A percentile compares a stretch with the other conserved stretches of the same genome.
Evolutionary conservation across 768 basidiomycete genomes (phyloP).

Genomic region (Boletellus sp.): DNA sequence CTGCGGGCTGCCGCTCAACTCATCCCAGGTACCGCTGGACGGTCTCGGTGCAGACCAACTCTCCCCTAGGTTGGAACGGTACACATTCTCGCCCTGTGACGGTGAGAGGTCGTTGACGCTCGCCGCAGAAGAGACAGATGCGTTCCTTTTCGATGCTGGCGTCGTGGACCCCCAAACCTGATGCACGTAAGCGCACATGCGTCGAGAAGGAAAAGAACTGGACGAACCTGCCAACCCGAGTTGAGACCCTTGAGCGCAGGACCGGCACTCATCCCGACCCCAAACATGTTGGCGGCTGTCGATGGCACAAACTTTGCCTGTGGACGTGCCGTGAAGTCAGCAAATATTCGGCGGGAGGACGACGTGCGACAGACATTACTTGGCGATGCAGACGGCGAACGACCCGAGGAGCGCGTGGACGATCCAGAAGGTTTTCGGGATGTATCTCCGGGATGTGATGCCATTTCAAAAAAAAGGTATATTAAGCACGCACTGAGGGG

Average conservation of each 20-base stretch:
- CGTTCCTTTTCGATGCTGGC: slow-evolving; percentile 51
- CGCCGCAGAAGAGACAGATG: slow-evolving; percentile 58
- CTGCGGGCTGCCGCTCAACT: slow-evolving; percentile 44
- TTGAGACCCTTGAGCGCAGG: slow-evolving; percentile 50
- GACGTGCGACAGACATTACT: slow-evolving; percentile 44
- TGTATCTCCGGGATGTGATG: slow-evolving; percentile 38
- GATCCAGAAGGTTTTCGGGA: slow-evolving; percentile 69
- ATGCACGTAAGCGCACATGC: slow-evolving; percentile 7
- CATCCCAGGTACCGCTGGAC: slow-evolving; percentile 60
- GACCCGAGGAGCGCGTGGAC: slow-evolving; percentile 59
- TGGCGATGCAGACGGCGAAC: slow-evolving; percentile 61
- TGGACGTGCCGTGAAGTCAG: slow-evolving; percentile 33
- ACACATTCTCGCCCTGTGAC: slow-evolving; percentile 43
- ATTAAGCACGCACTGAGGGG: slow-evolving; percentile 29
- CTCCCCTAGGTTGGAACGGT: slow-evolving; percentile 46
- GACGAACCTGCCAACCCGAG: slow-evolving; percentile 65
- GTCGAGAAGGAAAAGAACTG: slow-evolving; percentile 5
- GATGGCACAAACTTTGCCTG: slow-evolving; percentile 46
- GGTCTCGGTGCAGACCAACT: slow-evolving; percentile 51
- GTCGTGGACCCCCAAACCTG: slow-evolving; percentile 59
- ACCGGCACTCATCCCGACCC: slow-evolving; percentile 46
- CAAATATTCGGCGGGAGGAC: background rate
- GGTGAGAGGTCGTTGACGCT: slow-evolving; percentile 49
- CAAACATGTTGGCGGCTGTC: slow-evolving; percentile 47
- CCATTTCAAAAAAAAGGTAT: slow-evolving; percentile 26